A percentile compares a stretch with the other conserved stretches of the same genome.
phyloP scores from a whole-genome alignment of 1,284 basidiomycete genomes.

The Apiotrichum brassicae region DNA sequence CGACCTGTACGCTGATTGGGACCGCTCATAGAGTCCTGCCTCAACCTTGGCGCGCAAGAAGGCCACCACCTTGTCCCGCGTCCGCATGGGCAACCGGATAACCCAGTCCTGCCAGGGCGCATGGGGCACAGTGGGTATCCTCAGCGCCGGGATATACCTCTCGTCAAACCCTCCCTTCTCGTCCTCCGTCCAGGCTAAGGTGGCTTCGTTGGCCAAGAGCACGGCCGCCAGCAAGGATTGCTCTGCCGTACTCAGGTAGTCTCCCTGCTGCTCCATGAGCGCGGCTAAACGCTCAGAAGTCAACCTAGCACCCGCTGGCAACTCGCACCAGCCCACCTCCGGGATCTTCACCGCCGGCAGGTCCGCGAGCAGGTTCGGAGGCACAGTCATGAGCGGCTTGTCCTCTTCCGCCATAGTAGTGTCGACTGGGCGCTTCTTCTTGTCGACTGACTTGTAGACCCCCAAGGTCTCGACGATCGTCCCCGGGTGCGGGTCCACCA shows the following conservation, averaged over 20 bases:
- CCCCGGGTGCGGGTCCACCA: no score
- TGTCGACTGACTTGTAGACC: no score
- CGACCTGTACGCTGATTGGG: conserved; percentile 4
- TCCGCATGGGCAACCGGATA: not conserved
- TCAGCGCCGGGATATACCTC: not conserved
- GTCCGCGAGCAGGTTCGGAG: not conserved
- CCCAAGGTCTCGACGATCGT: not conserved
- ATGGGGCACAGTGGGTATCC: conserved; percentile 1
- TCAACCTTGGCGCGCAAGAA: conserved; percentile 1
- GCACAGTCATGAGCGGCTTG: not conserved
- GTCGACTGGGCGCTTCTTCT: no score
- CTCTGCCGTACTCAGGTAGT: not conserved
- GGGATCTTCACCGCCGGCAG: not conserved
- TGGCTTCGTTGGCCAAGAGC: not conserved
- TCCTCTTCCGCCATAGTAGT: no score
- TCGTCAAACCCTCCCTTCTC: conserved; percentile 5
- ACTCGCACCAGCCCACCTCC: not conserved
- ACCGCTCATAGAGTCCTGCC: conserved; percentile 5
- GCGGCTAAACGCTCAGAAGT: no score
- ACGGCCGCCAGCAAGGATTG: not conserved
- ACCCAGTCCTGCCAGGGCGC: conserved; percentile 4
- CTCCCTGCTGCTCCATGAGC: no score
- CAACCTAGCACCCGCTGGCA: not conserved
- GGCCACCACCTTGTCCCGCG: conserved; percentile 1
- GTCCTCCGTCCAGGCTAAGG: conserved; percentile 3